phyloP scores from a whole-genome alignment of 169 alveolate species.

The Theileria annulata region DNA sequence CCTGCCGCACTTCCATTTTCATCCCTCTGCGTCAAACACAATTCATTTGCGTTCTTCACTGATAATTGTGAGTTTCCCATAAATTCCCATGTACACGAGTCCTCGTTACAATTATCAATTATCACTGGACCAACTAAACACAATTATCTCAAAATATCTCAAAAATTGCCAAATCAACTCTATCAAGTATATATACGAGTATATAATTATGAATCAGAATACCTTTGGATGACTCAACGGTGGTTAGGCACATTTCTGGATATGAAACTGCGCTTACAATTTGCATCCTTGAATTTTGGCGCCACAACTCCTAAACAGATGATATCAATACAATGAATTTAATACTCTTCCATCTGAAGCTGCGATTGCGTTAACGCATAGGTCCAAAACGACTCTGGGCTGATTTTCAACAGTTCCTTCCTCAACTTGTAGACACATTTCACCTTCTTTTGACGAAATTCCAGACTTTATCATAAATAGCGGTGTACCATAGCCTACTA shows the following conservation, averaged over 20 bases:
- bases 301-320: conserved; percentile 71
- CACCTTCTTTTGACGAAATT: conserved; percentile 82
- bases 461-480: conserved; percentile 84
- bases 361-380: conserved; percentile 83
- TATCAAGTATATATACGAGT: too few relatives aligned
- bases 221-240: conserved; percentile 54
- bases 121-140: conserved; percentile 68
- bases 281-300: conserved; percentile 73
- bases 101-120: conserved; percentile 79
- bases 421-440: conserved; percentile 86
- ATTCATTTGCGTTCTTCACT: conserved; percentile 72
- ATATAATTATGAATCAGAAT: not conserved
- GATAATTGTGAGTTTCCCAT: conserved; percentile 83
- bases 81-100: conserved; percentile 84
- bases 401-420: conserved; percentile 78
- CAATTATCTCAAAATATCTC: too few relatives aligned
- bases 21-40: conserved; percentile 81
- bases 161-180: not conserved
- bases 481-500: conserved; percentile 87
- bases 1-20: conserved; percentile 78
- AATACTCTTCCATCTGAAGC: conserved; percentile 77
- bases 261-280: conserved; percentile 67
- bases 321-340: not conserved
- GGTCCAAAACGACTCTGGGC: conserved; percentile 75
- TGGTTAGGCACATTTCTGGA: conserved; percentile 61